phyloP scores from a whole-genome alignment of 2,329 filamentous ascomycete genomes.

The Fusarium abutilonis region DNA sequence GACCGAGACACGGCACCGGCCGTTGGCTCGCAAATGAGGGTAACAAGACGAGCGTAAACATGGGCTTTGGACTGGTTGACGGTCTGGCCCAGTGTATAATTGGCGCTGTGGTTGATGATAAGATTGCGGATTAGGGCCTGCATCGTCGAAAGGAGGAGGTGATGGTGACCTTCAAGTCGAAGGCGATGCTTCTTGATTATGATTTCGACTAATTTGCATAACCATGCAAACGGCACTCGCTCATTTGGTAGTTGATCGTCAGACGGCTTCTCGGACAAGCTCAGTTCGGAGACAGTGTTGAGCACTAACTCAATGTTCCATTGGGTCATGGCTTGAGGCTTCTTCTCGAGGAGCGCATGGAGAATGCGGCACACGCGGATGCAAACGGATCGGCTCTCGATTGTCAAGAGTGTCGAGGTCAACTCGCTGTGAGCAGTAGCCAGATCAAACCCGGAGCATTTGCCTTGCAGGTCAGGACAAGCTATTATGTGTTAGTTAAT shows the following conservation, averaged over 20 bases:
- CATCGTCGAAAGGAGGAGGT: conserved; percentile 64
- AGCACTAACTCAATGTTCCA: conserved; percentile 67
- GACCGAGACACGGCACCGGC: conserved; percentile 63
- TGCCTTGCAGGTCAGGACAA: conserved; percentile 44
- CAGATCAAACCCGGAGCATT: conserved; percentile 51
- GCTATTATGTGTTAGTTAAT: conserved; percentile 40
- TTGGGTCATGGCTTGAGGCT: conserved; percentile 62
- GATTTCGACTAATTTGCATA: conserved; percentile 64
- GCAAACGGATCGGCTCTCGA: conserved; percentile 49
- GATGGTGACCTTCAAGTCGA: conserved; percentile 70
- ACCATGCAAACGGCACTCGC: conserved; percentile 55
- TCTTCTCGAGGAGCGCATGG: conserved; percentile 60
- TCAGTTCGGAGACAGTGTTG: conserved; percentile 55
- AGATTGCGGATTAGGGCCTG: conserved; percentile 66
- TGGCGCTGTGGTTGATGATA: conserved; percentile 50
- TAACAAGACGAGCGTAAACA: conserved; percentile 64
- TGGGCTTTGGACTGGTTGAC: conserved; percentile 58
- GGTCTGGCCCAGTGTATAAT: conserved; percentile 36
- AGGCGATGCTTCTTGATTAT: conserved; percentile 69
- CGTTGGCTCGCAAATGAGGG: conserved; percentile 68
- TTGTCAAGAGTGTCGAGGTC: conserved; percentile 46
- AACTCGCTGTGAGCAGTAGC: conserved; percentile 56
- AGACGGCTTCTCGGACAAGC: conserved; percentile 38
- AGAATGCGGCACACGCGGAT: conserved; percentile 55
- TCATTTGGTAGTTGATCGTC: conserved; percentile 43